phyloP scores from a whole-genome alignment of 129 eudicot genomes.

The Kitagawia praeruptora region DNA sequence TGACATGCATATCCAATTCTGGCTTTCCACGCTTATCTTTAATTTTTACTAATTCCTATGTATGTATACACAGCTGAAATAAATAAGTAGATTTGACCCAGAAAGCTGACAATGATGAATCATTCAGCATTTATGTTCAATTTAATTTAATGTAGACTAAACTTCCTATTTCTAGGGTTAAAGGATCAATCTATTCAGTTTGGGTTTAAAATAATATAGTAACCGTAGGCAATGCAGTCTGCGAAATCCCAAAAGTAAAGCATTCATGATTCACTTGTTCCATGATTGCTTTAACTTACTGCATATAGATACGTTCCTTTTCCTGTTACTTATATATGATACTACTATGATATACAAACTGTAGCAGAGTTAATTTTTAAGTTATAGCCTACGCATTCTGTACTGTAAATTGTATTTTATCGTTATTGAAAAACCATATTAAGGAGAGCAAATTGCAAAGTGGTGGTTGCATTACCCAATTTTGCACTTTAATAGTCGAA shows the following conservation, averaged over 20 bases:
- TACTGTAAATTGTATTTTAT: too few species aligned
- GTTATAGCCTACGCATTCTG: not conserved
- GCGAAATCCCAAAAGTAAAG: not conserved
- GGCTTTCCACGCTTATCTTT: not conserved
- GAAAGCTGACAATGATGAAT: conserved; percentile 5
- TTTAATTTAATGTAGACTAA: not conserved
- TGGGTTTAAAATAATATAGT: not conserved
- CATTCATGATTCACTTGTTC: not conserved
- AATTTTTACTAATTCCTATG: not conserved
- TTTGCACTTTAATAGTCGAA: too few species aligned
- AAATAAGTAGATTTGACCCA: not conserved
- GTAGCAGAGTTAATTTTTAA: not conserved
- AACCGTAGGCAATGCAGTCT: not conserved
- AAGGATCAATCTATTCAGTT: not conserved
- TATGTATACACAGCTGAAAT: not conserved
- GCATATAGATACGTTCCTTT: not conserved
- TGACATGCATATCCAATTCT: not conserved
- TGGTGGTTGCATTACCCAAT: too few species aligned
- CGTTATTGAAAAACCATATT: too few species aligned
- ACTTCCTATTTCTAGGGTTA: not conserved
- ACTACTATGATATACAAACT: too few species aligned
- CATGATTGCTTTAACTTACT: not conserved
- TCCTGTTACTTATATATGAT: not conserved
- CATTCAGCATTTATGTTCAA: not conserved
- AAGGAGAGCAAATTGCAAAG: too few species aligned